phyloP scores from a whole-genome alignment of 352 stramenopile species.

The Phytophthora sojae region DNA sequence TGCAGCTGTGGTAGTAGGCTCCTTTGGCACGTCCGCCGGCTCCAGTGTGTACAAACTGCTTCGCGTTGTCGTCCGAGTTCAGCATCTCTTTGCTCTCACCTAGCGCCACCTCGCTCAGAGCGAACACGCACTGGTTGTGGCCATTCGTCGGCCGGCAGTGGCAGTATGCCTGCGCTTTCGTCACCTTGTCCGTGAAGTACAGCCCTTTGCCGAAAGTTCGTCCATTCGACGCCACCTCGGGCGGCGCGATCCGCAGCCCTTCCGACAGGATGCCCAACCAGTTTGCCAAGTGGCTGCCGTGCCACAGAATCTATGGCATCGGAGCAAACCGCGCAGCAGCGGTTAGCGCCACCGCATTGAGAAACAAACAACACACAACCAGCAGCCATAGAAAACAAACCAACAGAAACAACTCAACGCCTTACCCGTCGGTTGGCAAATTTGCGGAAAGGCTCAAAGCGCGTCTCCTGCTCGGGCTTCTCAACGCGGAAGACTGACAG shows the following conservation, averaged over 20 bases:
- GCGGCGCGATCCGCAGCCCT: conserved; percentile 81
- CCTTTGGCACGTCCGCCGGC: conserved; percentile 48
- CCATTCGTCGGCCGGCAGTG: conserved; percentile 52
- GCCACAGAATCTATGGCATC: conserved; percentile 81
- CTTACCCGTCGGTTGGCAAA: conserved; percentile 65
- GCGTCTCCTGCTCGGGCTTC: conserved; percentile 54
- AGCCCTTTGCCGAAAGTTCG: conserved; percentile 86
- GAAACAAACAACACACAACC: conserved; percentile 16
- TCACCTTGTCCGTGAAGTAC: conserved; percentile 91
- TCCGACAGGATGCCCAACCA: conserved; percentile 85
- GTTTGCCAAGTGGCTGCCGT: conserved; percentile 86
- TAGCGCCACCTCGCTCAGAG: conserved; percentile 74
- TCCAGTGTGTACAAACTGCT: conserved; percentile 55
- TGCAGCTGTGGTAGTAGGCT: conserved; percentile 64
- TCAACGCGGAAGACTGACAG: conserved; percentile 70
- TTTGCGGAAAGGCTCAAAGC: conserved; percentile 58
- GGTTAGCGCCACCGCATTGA: conserved; percentile 20
- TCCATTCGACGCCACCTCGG: conserved; percentile 77
- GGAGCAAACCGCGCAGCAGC: conserved; percentile 31
- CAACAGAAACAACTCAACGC: conserved; percentile 25
- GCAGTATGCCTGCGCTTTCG: conserved; percentile 76
- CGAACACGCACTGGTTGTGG: conserved; percentile 61
- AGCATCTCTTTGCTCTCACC: conserved; percentile 71
- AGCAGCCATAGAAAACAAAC: conserved; percentile 15
- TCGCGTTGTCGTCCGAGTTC: conserved; percentile 59